Evolutionary conservation across 371 early-diverging fungal species (phyloP).

Genomic region (Chytridiales sp.): DNA sequence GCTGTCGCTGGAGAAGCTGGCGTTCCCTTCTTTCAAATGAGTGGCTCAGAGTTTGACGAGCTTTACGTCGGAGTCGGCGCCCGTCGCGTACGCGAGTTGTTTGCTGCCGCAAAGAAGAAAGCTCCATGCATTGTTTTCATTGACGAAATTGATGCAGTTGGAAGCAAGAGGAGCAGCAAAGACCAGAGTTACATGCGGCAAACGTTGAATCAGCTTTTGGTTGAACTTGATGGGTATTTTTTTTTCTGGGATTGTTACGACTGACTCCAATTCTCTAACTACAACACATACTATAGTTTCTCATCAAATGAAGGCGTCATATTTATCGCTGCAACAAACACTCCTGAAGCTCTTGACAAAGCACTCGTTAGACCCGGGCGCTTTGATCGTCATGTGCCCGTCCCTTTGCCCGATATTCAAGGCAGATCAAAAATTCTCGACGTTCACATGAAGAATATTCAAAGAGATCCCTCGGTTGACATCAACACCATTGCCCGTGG

Average conservation of each 20-base stretch:
- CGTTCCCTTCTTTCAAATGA: slow-evolving; percentile 97
- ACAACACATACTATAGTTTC: slow-evolving; percentile 65
- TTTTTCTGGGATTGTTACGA: slow-evolving; percentile 13
- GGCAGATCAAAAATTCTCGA: slow-evolving; percentile 93
- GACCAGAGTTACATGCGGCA: slow-evolving; percentile 94
- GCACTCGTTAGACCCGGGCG: slow-evolving; percentile 97
- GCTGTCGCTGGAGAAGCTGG: slow-evolving; percentile 82
- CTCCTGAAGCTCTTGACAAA: slow-evolving; percentile 96
- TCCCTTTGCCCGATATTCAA: slow-evolving; percentile 93
- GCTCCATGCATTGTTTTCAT: slow-evolving; percentile 99
- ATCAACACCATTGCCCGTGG: slow-evolving; percentile 85
- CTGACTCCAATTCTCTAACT: slow-evolving; percentile 10
- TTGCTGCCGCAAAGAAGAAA: slow-evolving; percentile 90
- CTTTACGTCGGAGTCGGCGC: slow-evolving; percentile 99
- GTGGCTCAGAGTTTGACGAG: slow-evolving; percentile 97
- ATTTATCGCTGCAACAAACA: slow-evolving; percentile 98
- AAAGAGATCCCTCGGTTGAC: slow-evolving; percentile 65
- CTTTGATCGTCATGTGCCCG: slow-evolving; percentile 95
- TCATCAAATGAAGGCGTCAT: slow-evolving; percentile 91
- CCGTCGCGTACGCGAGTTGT: slow-evolving; percentile 64
- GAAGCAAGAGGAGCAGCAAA: slow-evolving; percentile 90
- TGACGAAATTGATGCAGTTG: slow-evolving; percentile 99
- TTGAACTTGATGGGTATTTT: slow-evolving; percentile 89
- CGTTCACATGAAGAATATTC: slow-evolving; percentile 82
- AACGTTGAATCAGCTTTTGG: slow-evolving; percentile 94